phyloP scores from a whole-genome alignment of 805 yeast genomes.

The Ogataea chonburiensis region DNA sequence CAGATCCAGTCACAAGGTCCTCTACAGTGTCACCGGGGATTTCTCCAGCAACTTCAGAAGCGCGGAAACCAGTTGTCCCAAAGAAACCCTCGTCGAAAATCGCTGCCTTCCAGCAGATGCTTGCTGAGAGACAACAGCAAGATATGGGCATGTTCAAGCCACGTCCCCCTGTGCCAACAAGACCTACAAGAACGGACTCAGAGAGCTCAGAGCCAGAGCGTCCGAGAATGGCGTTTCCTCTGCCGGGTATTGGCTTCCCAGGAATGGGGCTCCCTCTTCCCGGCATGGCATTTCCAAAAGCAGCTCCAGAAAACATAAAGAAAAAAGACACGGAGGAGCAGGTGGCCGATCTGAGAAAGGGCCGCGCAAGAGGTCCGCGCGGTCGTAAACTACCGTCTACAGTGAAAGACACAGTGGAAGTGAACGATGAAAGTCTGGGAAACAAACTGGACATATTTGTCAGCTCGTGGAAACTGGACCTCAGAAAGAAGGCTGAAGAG shows the following conservation, averaged over 20 bases:
- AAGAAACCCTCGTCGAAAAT: slow-evolving; percentile 76
- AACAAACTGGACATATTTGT: slow-evolving; percentile 35
- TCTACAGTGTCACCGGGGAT: background rate
- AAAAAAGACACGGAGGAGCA: slow-evolving; percentile 9
- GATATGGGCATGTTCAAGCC: slow-evolving; percentile 28
- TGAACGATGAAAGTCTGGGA: slow-evolving; percentile 34
- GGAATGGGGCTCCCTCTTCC: slow-evolving; percentile 39
- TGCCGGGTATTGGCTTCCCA: slow-evolving; percentile 56
- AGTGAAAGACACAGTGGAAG: slow-evolving; percentile 44
- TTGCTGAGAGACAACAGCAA: slow-evolving; percentile 49
- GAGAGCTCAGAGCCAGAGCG: slow-evolving; percentile 20
- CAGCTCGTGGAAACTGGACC: slow-evolving; percentile 38
- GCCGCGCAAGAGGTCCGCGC: slow-evolving; percentile 70
- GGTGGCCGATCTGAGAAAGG: slow-evolving; percentile 40
- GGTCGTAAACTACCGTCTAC: slow-evolving; percentile 66
- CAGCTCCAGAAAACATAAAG: slow-evolving; percentile 6
- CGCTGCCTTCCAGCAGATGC: slow-evolving; percentile 79
- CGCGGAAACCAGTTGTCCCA: slow-evolving; percentile 59
- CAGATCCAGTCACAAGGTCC: too few species aligned
- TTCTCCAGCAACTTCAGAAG: too few species aligned
- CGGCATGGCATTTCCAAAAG: slow-evolving; percentile 11
- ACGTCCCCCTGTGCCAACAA: slow-evolving; percentile 24
- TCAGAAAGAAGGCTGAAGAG: slow-evolving; percentile 4
- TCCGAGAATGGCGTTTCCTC: slow-evolving; percentile 52
- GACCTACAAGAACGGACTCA: slow-evolving; percentile 16